Percentiles rank a stretch among this genome's conserved stretches.
These are phyloP conservation scores for Salix suchowensis DNA, from an alignment of 345 rosid species.

Conservation along the genomic window DNA sequence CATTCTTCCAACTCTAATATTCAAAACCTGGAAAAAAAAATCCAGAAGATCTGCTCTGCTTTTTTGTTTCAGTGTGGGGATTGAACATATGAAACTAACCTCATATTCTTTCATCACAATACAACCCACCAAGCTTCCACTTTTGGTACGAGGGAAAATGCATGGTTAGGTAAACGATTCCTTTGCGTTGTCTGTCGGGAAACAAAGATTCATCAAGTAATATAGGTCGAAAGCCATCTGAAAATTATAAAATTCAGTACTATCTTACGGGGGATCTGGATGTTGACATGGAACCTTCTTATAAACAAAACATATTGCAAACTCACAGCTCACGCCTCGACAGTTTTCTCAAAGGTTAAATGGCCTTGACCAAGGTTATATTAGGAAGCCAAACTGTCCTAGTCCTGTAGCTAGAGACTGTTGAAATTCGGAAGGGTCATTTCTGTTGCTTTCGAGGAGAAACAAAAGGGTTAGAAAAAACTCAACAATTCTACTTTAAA, in stretches of 20 bases:
- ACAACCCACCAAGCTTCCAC: conserved; percentile 26
- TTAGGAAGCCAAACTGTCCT: conserved; percentile 38
- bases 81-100: too few species aligned
- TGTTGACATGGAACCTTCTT: conserved; percentile 42
- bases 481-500: too few species aligned
- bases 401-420: conserved; percentile 36
- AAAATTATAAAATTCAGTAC: conserved; percentile 58
- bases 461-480: conserved; percentile 18
- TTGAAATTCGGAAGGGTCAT: conserved; percentile 40
- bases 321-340: conserved; percentile 24
- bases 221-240: conserved; percentile 31
- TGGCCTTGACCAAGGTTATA: conserved; percentile 19
- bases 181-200: conserved; percentile 34
- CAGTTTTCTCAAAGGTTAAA: conserved; percentile 35
- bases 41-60: too few species aligned
- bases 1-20: too few species aligned
- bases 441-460: conserved; percentile 41
- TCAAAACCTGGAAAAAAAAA: too few species aligned
- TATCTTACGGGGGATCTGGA: conserved; percentile 87
- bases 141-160: conserved; percentile 37
- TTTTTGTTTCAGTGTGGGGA: too few species aligned
- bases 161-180: conserved; percentile 42
- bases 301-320: conserved; percentile 32
- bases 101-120: conserved; percentile 5
- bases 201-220: conserved; percentile 44